phyloP scores from a whole-genome alignment of 768 basidiomycete genomes.

The Trametes coccinea region DNA sequence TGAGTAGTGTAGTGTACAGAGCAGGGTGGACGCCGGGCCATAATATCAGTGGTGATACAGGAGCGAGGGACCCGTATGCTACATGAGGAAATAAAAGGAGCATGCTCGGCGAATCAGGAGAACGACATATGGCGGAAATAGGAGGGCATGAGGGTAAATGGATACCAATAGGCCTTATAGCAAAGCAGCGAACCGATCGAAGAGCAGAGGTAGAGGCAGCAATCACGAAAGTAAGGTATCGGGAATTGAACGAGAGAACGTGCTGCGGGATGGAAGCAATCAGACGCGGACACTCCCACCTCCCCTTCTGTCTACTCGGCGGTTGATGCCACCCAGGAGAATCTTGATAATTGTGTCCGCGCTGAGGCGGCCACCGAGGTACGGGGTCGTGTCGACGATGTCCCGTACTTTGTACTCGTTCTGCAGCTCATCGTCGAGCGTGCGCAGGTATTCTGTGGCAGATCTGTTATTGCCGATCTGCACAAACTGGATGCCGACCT shows the following conservation, averaged over 20 bases:
- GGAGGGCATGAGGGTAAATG: too few relatives aligned
- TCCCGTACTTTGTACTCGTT: constrained; percentile 49
- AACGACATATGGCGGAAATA: too few relatives aligned
- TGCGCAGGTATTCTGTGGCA: constrained; percentile 46
- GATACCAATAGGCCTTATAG: too few relatives aligned
- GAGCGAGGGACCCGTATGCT: constrained; percentile 8
- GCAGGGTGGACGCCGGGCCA: background rate
- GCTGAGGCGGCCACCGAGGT: constrained; percentile 42
- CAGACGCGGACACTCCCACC: constrained; percentile 9
- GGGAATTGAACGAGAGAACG: too few relatives aligned
- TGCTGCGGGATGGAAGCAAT: background rate
- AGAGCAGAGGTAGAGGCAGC: too few relatives aligned
- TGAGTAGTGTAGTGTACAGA: background rate
- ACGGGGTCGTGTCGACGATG: constrained; percentile 72
- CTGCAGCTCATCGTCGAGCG: constrained; percentile 60
- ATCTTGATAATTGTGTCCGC: constrained; percentile 59
- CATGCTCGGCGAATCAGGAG: too few relatives aligned
- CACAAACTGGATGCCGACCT: constrained; percentile 72
- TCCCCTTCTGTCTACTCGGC: constrained; percentile 43
- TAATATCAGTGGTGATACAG: constrained; percentile 1
- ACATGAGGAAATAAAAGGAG: background rate
- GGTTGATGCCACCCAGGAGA: constrained; percentile 66
- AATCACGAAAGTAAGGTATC: too few relatives aligned
- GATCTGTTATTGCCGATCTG: constrained; percentile 57
- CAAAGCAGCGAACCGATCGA: too few relatives aligned